Percentiles rank a stretch among this genome's conserved stretches.
Conservation (phyloP, 805 yeast species). For the Candida sithepensis region DNA sequence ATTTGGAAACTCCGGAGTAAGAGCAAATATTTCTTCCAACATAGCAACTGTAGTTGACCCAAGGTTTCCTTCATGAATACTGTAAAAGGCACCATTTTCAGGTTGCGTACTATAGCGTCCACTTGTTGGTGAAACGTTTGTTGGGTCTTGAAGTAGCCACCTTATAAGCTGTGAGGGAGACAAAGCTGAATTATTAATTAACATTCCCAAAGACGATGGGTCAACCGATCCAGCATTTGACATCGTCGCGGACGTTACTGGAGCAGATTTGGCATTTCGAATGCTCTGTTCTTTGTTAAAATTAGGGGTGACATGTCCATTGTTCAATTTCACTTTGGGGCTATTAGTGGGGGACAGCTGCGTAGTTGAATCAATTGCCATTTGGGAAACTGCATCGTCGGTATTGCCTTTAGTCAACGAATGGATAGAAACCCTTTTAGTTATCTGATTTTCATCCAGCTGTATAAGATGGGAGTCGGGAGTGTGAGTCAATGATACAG, state of each 20-base stretch:
- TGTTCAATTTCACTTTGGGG: neutral
- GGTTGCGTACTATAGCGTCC: slow-evolving; percentile 5
- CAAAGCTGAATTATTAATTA: slow-evolving; percentile 3
- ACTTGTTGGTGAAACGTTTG: slow-evolving; percentile 12
- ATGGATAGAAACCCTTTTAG: neutral
- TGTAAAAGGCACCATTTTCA: slow-evolving; percentile 17
- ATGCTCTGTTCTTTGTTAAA: too few relatives aligned
- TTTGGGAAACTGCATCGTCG: neutral
- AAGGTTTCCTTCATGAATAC: slow-evolving; percentile 18
- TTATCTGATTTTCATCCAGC: neutral
- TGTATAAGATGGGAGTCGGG: neutral
- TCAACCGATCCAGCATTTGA: neutral
- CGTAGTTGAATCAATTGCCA: neutral
- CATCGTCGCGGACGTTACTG: neutral
- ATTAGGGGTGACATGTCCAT: neutral
- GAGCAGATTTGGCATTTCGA: neutral
- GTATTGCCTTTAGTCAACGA: neutral
- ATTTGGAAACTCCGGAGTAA: slow-evolving; percentile 23
- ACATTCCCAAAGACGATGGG: neutral
- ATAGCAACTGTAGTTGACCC: slow-evolving; percentile 18
- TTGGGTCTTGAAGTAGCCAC: slow-evolving; percentile 17
- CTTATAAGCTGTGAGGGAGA: slow-evolving; percentile 17
- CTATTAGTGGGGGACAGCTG: neutral
- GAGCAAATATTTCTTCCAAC: slow-evolving; percentile 21
- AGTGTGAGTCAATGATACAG: neutral